Evolutionary conservation across 148 eudicot genomes (phyloP), one percentile per base, ranked within the genome.

Genomic region (Fagopyrum esculentum): DNA sequence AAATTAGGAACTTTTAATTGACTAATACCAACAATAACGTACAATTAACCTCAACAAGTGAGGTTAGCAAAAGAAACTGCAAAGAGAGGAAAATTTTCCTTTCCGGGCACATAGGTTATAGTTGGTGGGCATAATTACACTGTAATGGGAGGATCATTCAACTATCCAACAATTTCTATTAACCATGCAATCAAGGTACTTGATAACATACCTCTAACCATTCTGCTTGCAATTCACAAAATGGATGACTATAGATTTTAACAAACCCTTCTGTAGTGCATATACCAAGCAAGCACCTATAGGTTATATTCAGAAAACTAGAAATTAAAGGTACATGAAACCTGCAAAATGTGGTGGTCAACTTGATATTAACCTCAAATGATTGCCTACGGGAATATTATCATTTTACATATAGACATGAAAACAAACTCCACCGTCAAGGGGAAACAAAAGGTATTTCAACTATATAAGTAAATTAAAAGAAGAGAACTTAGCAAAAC

Each of bases 201-300:
- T 46, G 30, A 61, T 68, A 71, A 59, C 85, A 82, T 91, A 91
- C 93, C 97, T 95, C 93, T 35, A 87, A 75, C 96, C 98, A 95
- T 81, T 92, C 97, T 35, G 88, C 87, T 77, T 89, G 89, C 74
- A 83, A 90, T 76, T 94, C 97, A 43, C 88, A 79, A 73, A 80
- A 89, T 45, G 98, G 97, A 73, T 87, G 82, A 55, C 93, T 90
- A 54, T 89, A 95, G 47, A 95, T 74, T 81, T 92, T 95, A 70
- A 95, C 97, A 6, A 76, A 81, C n/a, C 97, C 98, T 64, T 83
- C 86, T 44, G 86, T 79, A 40, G 97, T 87, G 84, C 97, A 92
- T 77, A 95, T 92, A 85, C 92, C 89, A 79, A 95, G 97, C 87
- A 95, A 84, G 81, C 96, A 90, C 80, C 98, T 92, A 80, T 26